Percentiles rank a stretch among this genome's conserved stretches.
phyloP scores from a whole-genome alignment of 2,329 filamentous ascomycete genomes.

The Teratosphaeria zuluensis region DNA sequence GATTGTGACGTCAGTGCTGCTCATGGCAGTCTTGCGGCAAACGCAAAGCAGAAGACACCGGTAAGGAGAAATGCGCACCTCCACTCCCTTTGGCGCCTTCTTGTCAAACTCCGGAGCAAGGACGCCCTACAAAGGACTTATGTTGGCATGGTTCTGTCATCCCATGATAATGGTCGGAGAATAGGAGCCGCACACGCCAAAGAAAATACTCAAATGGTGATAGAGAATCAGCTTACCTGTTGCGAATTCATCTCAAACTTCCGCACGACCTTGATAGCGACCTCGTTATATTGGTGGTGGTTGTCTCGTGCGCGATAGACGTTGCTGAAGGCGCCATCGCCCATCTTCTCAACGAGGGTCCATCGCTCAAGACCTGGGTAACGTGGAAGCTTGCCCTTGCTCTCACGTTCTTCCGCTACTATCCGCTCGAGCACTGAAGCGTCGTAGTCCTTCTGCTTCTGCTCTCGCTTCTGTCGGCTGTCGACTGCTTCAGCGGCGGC shows the following conservation, averaged over 20 bases:
- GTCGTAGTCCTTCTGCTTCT: conserved; percentile 43
- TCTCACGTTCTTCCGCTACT: conserved; percentile 84
- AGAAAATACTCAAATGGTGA: conserved; percentile 5
- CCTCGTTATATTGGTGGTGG: conserved; percentile 62
- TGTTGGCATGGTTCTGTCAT: conserved; percentile 13
- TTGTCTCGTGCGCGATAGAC: conserved; percentile 83
- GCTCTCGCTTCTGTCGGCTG: conserved; percentile 48
- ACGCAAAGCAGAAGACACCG: conserved; percentile 2
- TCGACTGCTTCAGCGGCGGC: conserved; percentile 54
- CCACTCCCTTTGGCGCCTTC: conserved; percentile 76
- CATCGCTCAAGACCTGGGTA: conserved; percentile 82
- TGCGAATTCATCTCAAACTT: conserved; percentile 98
- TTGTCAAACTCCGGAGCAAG: conserved; percentile 93
- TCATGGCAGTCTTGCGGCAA: not conserved
- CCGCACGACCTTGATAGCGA: conserved; percentile 96
- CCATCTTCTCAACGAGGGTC: conserved; percentile 91
- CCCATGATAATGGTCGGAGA: not conserved
- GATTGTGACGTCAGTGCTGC: conserved; percentile 31
- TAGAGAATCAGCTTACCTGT: conserved; percentile 64
- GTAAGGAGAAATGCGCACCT: conserved; percentile 59
- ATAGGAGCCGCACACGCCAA: not conserved
- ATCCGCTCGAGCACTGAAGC: conserved; percentile 67
- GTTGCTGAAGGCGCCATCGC: conserved; percentile 96
- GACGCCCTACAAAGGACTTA: conserved; percentile 60
- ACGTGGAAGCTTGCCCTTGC: conserved; percentile 70